These are phyloP conservation scores for Osmanthus fragrans DNA, from an alignment of 257 asterid species.

Conservation along the genomic window DNA sequence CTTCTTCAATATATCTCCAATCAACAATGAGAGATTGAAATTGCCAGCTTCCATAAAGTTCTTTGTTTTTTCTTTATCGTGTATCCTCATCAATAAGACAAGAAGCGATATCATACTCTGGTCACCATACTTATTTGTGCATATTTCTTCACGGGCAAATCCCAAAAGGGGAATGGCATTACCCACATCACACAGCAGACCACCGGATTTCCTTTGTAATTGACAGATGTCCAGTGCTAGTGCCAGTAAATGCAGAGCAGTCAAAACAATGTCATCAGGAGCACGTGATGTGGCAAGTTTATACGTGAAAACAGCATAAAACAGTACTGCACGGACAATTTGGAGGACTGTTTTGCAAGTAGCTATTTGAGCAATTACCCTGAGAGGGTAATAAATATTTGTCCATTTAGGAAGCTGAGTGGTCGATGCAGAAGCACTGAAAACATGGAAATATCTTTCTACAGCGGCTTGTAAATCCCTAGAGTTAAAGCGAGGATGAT, in stretches of 20 bases:
- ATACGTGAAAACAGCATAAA: conserved; percentile 73
- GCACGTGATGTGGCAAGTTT: conserved; percentile 60
- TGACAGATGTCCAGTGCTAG: conserved; percentile 78
- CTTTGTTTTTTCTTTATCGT: conserved; percentile 58
- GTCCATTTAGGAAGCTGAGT: conserved; percentile 91
- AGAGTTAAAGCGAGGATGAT: conserved; percentile 93
- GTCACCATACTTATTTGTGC: conserved; percentile 54
- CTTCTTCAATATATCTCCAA: conserved; percentile 55
- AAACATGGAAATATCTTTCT: conserved; percentile 83
- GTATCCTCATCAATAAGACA: conserved; percentile 74
- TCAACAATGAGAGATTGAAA: conserved; percentile 55
- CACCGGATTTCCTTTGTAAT: conserved; percentile 56
- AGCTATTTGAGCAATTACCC: conserved; percentile 77
- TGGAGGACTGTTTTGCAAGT: conserved; percentile 76
- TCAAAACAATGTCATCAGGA: conserved; percentile 73
- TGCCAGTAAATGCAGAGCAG: conserved; percentile 84
- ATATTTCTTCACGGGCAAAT: conserved; percentile 72
- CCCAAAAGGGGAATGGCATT: conserved; percentile 71
- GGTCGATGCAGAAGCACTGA: conserved; percentile 72
- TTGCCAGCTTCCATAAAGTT: conserved; percentile 60
- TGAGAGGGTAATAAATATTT: conserved; percentile 75
- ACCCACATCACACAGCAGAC: conserved; percentile 46
- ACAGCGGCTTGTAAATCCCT: conserved; percentile 92
- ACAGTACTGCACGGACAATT: conserved; percentile 72
- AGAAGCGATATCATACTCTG: conserved; percentile 94